These are phyloP conservation scores for Ambrosia trifida DNA, from an alignment of 129 eudicot genomes.

Conservation along the genomic window DNA sequence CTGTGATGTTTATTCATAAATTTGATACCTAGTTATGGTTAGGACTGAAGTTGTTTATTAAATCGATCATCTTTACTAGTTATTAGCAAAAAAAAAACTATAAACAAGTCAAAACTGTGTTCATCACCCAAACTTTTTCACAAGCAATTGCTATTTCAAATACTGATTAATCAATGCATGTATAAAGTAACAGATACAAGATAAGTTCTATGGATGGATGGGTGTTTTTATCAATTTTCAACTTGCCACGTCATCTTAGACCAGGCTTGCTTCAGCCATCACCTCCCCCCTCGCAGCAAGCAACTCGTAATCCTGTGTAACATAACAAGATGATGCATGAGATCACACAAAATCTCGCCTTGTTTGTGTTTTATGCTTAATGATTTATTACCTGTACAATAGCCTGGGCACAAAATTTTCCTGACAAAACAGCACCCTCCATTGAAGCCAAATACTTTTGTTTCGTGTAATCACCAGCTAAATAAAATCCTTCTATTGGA, in stretches of 20 bases:
- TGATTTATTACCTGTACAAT: slow-evolving; percentile 71
- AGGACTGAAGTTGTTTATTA: too few species aligned
- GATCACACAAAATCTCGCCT: neutral
- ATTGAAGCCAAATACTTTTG: slow-evolving; percentile 96
- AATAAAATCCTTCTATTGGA: slow-evolving; percentile 85
- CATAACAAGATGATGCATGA: slow-evolving; percentile 31
- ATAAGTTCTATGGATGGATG: neutral
- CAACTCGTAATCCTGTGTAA: slow-evolving; percentile 65
- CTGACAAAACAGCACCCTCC: slow-evolving; percentile 99
- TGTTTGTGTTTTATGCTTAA: neutral
- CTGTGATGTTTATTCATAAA: too few species aligned
- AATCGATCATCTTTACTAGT: too few species aligned
- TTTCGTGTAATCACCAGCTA: slow-evolving; percentile 97
- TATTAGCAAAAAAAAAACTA: too few species aligned
- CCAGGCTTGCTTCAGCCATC: slow-evolving; percentile 58
- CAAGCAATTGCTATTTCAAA: slow-evolving; percentile 19
- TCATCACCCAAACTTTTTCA: neutral
- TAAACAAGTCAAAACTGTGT: too few species aligned
- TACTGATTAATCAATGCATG: slow-evolving; percentile 16
- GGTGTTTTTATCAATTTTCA: slow-evolving; percentile 1
- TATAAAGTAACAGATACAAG: slow-evolving; percentile 31
- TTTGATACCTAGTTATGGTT: too few species aligned
- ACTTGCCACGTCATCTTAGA: slow-evolving; percentile 39
- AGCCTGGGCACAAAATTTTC: slow-evolving; percentile 95
- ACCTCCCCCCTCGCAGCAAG: slow-evolving; percentile 49